A percentile compares a stretch with the other conserved stretches of the same genome.
phyloP scores from a whole-genome alignment of 2,329 filamentous ascomycete genomes.

The Talaromyces sp. region DNA sequence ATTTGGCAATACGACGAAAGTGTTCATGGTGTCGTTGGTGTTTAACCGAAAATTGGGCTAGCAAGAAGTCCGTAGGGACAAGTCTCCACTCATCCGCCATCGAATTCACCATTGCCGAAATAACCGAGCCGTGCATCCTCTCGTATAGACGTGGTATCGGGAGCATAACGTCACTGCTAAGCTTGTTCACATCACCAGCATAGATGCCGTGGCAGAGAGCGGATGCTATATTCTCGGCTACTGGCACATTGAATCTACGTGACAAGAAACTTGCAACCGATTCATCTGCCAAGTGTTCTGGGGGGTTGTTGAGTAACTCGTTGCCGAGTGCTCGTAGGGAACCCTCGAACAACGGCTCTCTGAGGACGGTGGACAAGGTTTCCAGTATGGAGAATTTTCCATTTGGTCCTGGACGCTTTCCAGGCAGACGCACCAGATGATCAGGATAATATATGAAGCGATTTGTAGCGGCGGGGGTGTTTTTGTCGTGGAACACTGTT shows the following conservation, averaged over 20 bases:
- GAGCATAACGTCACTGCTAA: conserved; percentile 67
- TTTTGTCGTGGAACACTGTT: conserved; percentile 50
- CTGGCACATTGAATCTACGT: conserved; percentile 48
- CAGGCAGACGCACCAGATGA: conserved; percentile 64
- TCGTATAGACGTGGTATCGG: conserved; percentile 50
- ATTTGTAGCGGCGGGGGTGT: conserved; percentile 52
- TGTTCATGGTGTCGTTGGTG: conserved; percentile 15
- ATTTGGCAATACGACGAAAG: conserved; percentile 14
- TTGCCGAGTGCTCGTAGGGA: conserved; percentile 30
- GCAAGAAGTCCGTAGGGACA: conserved; percentile 22
- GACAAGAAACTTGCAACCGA: conserved; percentile 65
- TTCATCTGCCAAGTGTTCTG: conserved; percentile 52
- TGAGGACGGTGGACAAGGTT: conserved; percentile 30
- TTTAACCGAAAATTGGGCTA: conserved; percentile 20
- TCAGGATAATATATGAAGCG: conserved; percentile 89
- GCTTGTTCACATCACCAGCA: conserved; percentile 76
- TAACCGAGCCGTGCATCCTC: conserved; percentile 17
- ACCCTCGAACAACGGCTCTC: conserved; percentile 55
- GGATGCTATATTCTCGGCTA: conserved; percentile 70
- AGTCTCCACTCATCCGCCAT: conserved; percentile 10
- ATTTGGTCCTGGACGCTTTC: conserved; percentile 24
- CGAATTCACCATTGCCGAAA: conserved; percentile 15
- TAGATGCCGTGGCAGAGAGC: conserved; percentile 83
- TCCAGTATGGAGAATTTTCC: conserved; percentile 19
- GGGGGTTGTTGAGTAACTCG: conserved; percentile 27